Percentiles rank a stretch among this genome's conserved stretches.
Evolutionary conservation across 1,139 yeast genomes (phyloP).

Genomic region (Petasospora rhodanensis): DNA sequence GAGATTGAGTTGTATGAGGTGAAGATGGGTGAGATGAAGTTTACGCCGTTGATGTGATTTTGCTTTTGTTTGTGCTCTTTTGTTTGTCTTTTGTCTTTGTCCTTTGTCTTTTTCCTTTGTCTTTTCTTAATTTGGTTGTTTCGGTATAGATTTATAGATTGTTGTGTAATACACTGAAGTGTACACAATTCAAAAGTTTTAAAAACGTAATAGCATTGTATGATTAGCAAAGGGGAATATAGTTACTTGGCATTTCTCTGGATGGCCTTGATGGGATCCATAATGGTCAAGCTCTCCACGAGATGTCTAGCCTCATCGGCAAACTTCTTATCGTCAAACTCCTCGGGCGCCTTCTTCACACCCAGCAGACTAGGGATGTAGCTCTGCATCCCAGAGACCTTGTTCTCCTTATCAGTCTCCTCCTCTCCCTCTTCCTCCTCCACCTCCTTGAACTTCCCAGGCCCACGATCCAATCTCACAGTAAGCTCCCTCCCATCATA

Average conservation of each 20-base stretch:
- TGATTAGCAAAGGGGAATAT: too few species aligned
- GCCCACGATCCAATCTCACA: constrained; percentile 39
- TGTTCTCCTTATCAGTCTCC: constrained; percentile 1
- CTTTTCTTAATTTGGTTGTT: neutral
- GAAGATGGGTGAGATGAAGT: constrained; percentile 8
- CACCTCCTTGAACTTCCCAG: neutral
- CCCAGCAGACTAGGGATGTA: too few species aligned
- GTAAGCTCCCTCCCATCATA: constrained; percentile 65
- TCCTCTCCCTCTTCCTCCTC: neutral
- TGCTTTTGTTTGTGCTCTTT: constrained; percentile 1
- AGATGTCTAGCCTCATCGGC: constrained; percentile 24
- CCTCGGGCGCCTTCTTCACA: constrained; percentile 1
- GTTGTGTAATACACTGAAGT: neutral
- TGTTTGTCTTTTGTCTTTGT: neutral
- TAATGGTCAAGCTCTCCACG: constrained; percentile 19
- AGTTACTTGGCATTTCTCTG: too few species aligned
- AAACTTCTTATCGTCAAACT: constrained; percentile 16
- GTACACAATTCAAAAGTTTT: too few species aligned
- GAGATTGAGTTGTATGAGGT: constrained; percentile 23
- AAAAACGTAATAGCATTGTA: too few species aligned
- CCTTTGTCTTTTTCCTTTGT: neutral
- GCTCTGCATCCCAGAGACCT: too few species aligned
- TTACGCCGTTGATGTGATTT: constrained; percentile 19
- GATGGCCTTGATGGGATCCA: too few species aligned
- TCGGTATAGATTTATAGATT: constrained; percentile 3